Conservation (phyloP, 345 rosid species). For the Arabis alpina region DNA sequence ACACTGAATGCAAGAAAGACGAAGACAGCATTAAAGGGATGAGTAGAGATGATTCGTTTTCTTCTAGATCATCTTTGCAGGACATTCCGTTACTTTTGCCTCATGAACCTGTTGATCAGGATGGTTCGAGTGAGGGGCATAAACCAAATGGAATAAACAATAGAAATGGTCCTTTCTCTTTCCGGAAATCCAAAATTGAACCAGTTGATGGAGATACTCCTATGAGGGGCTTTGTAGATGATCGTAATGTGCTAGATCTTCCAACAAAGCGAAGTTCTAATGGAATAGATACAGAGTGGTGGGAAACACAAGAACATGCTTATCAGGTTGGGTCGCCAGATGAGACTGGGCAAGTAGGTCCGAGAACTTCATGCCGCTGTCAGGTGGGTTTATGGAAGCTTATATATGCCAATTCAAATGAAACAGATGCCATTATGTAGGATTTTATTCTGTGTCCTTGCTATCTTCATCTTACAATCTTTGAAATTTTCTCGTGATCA, state of each 20-base stretch:
- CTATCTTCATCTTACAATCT: slow-evolving; percentile 25
- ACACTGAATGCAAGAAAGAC: slow-evolving; percentile 49
- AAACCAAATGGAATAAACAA: slow-evolving; percentile 49
- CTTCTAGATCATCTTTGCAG: slow-evolving; percentile 74
- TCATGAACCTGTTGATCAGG: slow-evolving; percentile 71
- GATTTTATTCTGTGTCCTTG: slow-evolving; percentile 29
- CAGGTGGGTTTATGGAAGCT: slow-evolving; percentile 67
- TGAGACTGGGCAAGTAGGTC: slow-evolving; percentile 88
- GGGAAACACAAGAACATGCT: slow-evolving; percentile 87
- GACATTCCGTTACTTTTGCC: slow-evolving; percentile 96
- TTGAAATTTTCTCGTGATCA: slow-evolving; percentile 28
- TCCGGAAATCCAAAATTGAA: slow-evolving; percentile 65
- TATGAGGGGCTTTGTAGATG: slow-evolving; percentile 92
- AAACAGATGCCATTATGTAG: slow-evolving; percentile 7
- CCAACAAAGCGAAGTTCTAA: slow-evolving; percentile 47
- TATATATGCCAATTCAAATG: not conserved
- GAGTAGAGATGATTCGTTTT: slow-evolving; percentile 73
- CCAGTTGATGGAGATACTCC: slow-evolving; percentile 62
- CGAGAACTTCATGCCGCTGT: slow-evolving; percentile 86
- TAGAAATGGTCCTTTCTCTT: slow-evolving; percentile 61
- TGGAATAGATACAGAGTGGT: slow-evolving; percentile 72
- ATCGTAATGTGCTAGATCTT: slow-evolving; percentile 48
- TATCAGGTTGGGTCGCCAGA: slow-evolving; percentile 62
- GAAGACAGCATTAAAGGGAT: slow-evolving; percentile 53
- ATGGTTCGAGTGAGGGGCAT: slow-evolving; percentile 47